These are phyloP conservation scores for Ilyonectria mors-panacis DNA, from an alignment of 2,329 filamentous ascomycete genomes.

Conservation along the genomic window DNA sequence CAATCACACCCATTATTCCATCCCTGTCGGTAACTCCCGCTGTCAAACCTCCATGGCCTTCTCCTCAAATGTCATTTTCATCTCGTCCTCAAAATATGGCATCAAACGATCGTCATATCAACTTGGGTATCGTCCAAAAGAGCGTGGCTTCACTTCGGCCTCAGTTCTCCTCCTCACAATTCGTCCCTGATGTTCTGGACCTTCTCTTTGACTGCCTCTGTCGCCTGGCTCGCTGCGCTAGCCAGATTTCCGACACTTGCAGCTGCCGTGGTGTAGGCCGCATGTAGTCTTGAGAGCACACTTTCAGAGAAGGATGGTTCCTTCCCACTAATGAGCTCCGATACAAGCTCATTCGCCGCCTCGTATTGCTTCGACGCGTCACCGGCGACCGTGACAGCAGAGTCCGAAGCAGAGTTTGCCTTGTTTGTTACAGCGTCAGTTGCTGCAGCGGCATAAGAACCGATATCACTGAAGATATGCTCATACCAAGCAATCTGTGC, in stretches of 20 bases:
- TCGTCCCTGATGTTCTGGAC: conserved; percentile 58
- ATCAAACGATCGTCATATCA: conserved; percentile 49
- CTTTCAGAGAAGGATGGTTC: conserved; percentile 88
- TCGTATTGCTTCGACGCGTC: conserved; percentile 76
- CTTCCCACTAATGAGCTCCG: conserved; percentile 82
- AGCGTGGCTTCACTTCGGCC: conserved; percentile 29
- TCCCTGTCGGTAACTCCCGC: conserved; percentile 22
- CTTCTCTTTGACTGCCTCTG: conserved; percentile 60
- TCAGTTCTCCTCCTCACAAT: conserved; percentile 49
- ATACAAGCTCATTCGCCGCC: conserved; percentile 79
- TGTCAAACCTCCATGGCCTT: conserved; percentile 27
- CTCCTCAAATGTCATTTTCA: conserved; percentile 14
- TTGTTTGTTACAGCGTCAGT: conserved; percentile 60
- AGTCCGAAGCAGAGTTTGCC: conserved; percentile 58
- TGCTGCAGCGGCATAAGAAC: conserved; percentile 72
- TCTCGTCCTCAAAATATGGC: conserved; percentile 18
- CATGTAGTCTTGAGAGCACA: conserved; percentile 79
- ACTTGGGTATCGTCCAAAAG: conserved; percentile 49
- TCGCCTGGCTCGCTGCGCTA: conserved; percentile 57
- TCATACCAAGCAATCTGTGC: conserved; percentile 71
- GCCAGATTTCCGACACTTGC: conserved; percentile 65
- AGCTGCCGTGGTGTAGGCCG: conserved; percentile 78
- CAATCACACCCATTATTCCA: conserved; percentile 35
- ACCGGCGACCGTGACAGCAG: conserved; percentile 72
- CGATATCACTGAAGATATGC: conserved; percentile 62